Evolutionary conservation across 352 stramenopile genomes (phyloP).

Genomic region (Albugo laibachii): DNA sequence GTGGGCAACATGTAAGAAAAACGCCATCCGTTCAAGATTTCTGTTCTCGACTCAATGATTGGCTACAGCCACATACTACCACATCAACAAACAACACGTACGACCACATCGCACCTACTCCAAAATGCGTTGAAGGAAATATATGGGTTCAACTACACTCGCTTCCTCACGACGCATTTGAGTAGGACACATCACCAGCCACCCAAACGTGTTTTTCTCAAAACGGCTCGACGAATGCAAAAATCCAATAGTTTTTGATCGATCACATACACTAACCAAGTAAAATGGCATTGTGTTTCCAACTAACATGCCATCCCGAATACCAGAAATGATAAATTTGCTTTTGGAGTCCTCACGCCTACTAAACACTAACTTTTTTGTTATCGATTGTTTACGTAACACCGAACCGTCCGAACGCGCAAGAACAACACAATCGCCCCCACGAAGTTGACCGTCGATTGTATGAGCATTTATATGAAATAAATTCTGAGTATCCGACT

Average conservation of each 20-base stretch:
- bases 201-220: too few relatives aligned
- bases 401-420: constrained; percentile 30
- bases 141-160: too few relatives aligned
- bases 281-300: constrained; percentile 51
- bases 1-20: constrained; percentile 15
- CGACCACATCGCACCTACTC: too few relatives aligned
- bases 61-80: too few relatives aligned
- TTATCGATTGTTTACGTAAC: constrained; percentile 37
- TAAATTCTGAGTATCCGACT: constrained; percentile 13
- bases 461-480: constrained; percentile 41
- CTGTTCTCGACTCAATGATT: too few relatives aligned
- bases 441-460: constrained; percentile 24
- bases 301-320: constrained; percentile 33
- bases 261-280: constrained; percentile 44
- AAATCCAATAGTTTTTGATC: constrained; percentile 38
- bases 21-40: too few relatives aligned
- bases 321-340: constrained; percentile 46
- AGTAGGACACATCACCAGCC: too few relatives aligned
- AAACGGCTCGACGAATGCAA: constrained; percentile 11
- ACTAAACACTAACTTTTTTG: constrained; percentile 41
- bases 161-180: too few relatives aligned
- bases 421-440: constrained; percentile 37
- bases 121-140: too few relatives aligned
- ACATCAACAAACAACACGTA: too few relatives aligned
- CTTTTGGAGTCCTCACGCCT: constrained; percentile 35